phyloP scores from a whole-genome alignment of 768 basidiomycete species.

The Mycena amicta region DNA sequence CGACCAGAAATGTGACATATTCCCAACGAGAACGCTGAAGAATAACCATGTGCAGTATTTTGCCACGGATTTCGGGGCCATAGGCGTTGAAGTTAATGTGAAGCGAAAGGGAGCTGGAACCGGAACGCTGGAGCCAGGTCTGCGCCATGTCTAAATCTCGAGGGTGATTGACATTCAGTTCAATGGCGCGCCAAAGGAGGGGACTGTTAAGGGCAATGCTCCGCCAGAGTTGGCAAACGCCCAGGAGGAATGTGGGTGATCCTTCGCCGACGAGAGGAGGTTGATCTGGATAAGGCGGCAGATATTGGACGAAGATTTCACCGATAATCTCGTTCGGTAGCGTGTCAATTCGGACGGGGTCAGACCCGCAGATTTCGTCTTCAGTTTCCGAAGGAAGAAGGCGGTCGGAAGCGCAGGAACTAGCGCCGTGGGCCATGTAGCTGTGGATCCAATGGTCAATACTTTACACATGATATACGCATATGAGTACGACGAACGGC shows the following conservation, averaged over 20 bases:
- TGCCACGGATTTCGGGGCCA: neutral
- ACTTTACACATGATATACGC: too few relatives aligned
- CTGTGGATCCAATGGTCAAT: too few relatives aligned
- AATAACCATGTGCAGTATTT: neutral
- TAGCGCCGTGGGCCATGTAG: too few relatives aligned
- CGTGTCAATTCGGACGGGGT: too few relatives aligned
- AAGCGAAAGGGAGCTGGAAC: neutral
- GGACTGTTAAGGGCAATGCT: neutral
- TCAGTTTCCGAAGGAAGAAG: too few relatives aligned
- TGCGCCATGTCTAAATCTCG: neutral
- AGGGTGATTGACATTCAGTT: neutral
- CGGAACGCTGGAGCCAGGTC: neutral
- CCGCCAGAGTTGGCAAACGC: neutral
- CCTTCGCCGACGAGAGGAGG: neutral
- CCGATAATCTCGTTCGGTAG: slow-evolving; percentile 1
- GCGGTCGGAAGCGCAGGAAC: too few relatives aligned
- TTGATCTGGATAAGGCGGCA: neutral
- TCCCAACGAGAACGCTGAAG: neutral
- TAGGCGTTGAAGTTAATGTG: neutral
- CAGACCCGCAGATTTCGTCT: too few relatives aligned
- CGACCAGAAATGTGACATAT: neutral
- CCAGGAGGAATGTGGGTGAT: neutral
- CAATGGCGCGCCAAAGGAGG: neutral
- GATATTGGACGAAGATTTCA: slow-evolving; percentile 2
- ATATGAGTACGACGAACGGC: too few relatives aligned